Evolutionary conservation across 2,329 filamentous ascomycete species (phyloP).

Genomic region (Chaetomiaceae sp.): DNA sequence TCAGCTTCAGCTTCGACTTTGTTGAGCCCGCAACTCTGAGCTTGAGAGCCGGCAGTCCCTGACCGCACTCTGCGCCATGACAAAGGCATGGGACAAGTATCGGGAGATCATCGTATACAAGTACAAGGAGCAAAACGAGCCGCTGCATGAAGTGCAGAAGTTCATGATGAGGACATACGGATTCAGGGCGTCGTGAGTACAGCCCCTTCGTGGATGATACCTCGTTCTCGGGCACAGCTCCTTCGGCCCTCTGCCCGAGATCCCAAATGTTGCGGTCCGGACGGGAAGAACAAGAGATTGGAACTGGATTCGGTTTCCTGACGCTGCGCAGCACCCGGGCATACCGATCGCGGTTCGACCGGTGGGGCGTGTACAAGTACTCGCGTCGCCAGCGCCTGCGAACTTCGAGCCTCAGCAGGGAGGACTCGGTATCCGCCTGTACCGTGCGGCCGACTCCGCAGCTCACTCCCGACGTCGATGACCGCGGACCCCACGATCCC

Average conservation of each 20-base stretch:
- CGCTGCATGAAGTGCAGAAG: conserved; percentile 35
- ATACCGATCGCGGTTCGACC: conserved; percentile 43
- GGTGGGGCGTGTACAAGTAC: conserved; percentile 44
- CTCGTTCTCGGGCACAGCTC: neutral
- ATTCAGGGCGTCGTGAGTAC: conserved; percentile 38
- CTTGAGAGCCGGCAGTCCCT: too few species aligned
- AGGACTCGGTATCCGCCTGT: conserved; percentile 5
- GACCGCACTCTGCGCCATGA: conserved; percentile 38
- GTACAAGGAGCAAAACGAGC: conserved; percentile 36
- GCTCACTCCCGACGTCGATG: conserved; percentile 4
- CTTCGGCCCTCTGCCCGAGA: neutral
- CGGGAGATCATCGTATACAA: conserved; percentile 32
- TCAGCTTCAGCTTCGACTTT: neutral
- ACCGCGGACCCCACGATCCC: conserved; percentile 1
- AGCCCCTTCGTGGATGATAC: neutral
- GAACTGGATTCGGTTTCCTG: neutral
- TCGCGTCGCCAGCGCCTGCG: conserved; percentile 28
- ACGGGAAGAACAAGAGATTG: neutral
- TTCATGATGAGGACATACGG: conserved; percentile 35
- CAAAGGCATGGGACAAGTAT: conserved; percentile 38
- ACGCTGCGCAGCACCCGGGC: conserved; percentile 30
- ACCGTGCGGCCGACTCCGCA: conserved; percentile 3
- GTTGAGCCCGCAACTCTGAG: too few species aligned
- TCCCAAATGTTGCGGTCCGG: too few species aligned
- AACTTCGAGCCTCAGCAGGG: conserved; percentile 1